Evolutionary conservation across 371 early-diverging fungal genomes (phyloP).

Genomic region (Apophysomyces elegans): DNA sequence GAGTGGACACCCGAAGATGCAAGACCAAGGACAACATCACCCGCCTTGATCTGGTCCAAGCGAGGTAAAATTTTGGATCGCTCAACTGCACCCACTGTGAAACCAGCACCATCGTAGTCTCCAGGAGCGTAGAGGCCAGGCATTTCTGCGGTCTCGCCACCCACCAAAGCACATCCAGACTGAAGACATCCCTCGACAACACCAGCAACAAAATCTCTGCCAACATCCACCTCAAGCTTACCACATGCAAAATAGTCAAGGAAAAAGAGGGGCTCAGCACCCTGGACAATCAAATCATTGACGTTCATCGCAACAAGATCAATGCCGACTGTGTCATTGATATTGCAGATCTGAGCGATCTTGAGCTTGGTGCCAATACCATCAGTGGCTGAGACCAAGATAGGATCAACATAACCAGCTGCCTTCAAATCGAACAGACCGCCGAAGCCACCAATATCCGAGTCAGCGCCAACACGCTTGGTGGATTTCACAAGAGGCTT

Average conservation of each 20-base stretch:
- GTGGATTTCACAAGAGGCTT: slow-evolving; percentile 94
- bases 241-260: slow-evolving; percentile 97
- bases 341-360: slow-evolving; percentile 85
- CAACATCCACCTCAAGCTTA: slow-evolving; percentile 90
- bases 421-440: slow-evolving; percentile 95
- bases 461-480: slow-evolving; percentile 88
- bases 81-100: slow-evolving; percentile 97
- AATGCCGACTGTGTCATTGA: slow-evolving; percentile 92
- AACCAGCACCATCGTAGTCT: slow-evolving; percentile 96
- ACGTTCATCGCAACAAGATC: slow-evolving; percentile 99
- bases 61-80: slow-evolving; percentile 87
- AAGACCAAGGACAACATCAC: slow-evolving; percentile 90
- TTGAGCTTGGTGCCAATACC: slow-evolving; percentile 99
- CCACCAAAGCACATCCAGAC: slow-evolving; percentile 94
- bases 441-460: slow-evolving; percentile 98
- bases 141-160: slow-evolving; percentile 99
- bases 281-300: slow-evolving; percentile 98
- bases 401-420: slow-evolving; percentile 88
- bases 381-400: slow-evolving; percentile 95
- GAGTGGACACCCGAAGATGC: slow-evolving; percentile 96
- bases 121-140: slow-evolving; percentile 90
- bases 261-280: slow-evolving; percentile 97
- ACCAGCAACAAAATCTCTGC: slow-evolving; percentile 90
- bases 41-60: slow-evolving; percentile 72
- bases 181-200: slow-evolving; percentile 93